These are phyloP conservation scores for Pyropia yezoensis DNA, from an alignment of 23 red algal genomes.

Conservation along the genomic window DNA sequence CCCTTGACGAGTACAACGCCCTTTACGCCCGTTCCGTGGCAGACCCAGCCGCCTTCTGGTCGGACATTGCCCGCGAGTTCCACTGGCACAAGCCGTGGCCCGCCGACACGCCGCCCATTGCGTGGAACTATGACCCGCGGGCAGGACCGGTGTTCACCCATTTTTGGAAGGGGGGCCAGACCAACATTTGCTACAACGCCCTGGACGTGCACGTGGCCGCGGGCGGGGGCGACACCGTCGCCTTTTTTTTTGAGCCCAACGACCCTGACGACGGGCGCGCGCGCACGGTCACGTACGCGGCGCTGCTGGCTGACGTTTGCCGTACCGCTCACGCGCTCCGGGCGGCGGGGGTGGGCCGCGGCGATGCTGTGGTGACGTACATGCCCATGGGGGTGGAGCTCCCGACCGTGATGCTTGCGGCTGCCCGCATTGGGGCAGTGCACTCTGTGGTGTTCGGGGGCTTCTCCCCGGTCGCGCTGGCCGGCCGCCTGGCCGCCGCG, in stretches of 20 bases:
- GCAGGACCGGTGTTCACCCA: conserved; percentile 8
- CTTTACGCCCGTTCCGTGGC: conserved; percentile 39
- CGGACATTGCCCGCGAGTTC: conserved; percentile 44
- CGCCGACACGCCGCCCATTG: conserved; percentile 5
- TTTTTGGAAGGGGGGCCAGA: conserved; percentile 20
- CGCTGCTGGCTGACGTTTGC: conserved; percentile 51
- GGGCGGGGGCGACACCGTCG: conserved; percentile 32
- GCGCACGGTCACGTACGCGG: conserved; percentile 43
- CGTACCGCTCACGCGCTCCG: conserved; percentile 51
- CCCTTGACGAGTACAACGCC: conserved; percentile 23
- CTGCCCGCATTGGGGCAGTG: conserved; percentile 94
- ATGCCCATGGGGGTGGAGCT: conserved; percentile 97
- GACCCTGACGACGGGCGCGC: conserved; percentile 28
- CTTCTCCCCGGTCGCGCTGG: conserved; percentile 80
- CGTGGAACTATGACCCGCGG: conserved; percentile 19
- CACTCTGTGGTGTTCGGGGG: conserved; percentile 98
- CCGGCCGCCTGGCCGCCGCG: conserved; percentile 66
- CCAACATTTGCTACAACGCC: conserved; percentile 92
- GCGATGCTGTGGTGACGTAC: conserved; percentile 83
- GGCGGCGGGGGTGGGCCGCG: conserved; percentile 49
- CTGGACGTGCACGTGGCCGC: conserved; percentile 59
- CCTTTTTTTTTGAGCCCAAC: conserved; percentile 69
- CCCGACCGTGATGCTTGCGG: conserved; percentile 86
- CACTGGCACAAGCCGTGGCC: conserved; percentile 9
- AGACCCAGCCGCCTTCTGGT: conserved; percentile 60